Evolutionary conservation across 306 rosid species (phyloP).

Genomic region (Cucurbita argyrosperma): DNA sequence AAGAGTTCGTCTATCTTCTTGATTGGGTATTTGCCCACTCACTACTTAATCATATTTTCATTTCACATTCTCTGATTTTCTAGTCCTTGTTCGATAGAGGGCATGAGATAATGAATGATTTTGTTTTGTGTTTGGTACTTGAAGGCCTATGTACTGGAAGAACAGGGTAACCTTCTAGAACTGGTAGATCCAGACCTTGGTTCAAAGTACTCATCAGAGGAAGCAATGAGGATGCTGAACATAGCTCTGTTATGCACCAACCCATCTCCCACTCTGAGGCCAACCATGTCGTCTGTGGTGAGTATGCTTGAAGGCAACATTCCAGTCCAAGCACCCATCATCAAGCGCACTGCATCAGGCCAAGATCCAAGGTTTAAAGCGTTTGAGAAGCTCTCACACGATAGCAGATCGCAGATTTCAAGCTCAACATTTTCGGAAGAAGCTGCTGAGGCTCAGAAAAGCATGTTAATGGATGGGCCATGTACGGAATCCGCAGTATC

Average conservation of each 20-base stretch:
- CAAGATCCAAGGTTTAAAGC: slow-evolving; percentile 43
- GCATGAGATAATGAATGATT: background rate
- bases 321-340: slow-evolving; percentile 39
- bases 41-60: no score
- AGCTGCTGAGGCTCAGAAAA: slow-evolving; percentile 19
- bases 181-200: slow-evolving; percentile 64
- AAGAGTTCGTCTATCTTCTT: slow-evolving; percentile 76
- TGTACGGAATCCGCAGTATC: slow-evolving; percentile 40
- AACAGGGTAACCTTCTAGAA: slow-evolving; percentile 79
- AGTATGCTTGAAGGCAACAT: slow-evolving; percentile 77
- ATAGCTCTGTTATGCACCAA: slow-evolving; percentile 72
- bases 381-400: slow-evolving; percentile 40
- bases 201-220: slow-evolving; percentile 36
- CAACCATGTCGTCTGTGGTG: slow-evolving; percentile 73
- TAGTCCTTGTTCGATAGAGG: background rate
- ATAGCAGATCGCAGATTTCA: slow-evolving; percentile 27
- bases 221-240: slow-evolving; percentile 69
- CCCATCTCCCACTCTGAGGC: slow-evolving; percentile 89
- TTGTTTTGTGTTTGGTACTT: background rate
- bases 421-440: slow-evolving; percentile 22
- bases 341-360: slow-evolving; percentile 19
- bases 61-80: background rate
- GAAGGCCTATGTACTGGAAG: slow-evolving; percentile 75
- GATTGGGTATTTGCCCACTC: slow-evolving; percentile 67
- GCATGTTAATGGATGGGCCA: slow-evolving; percentile 37